Conservation (phyloP, 2,329 filamentous ascomycete species). For the Fusarium sp. region DNA sequence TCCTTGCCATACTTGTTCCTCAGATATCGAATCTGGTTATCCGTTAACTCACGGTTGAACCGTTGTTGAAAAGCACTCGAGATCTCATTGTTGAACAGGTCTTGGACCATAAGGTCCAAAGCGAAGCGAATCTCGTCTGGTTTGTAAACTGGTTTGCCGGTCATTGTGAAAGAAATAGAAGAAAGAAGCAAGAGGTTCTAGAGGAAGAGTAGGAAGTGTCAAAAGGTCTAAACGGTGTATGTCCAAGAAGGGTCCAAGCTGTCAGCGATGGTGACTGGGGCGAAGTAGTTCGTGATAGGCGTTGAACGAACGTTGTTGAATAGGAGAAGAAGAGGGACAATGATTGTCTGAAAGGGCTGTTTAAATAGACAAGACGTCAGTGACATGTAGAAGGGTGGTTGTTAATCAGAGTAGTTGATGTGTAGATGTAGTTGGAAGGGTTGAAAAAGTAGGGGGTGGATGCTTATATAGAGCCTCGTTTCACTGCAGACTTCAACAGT, state of each 20-base stretch:
- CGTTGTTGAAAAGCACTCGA: constrained; percentile 40
- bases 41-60: constrained; percentile 47
- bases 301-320: background rate
- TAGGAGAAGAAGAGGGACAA: background rate
- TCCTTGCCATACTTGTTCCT: constrained; percentile 56
- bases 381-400: background rate
- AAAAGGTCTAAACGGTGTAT: background rate
- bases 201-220: background rate
- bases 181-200: background rate
- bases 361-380: background rate
- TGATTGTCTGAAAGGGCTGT: background rate
- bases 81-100: constrained; percentile 43
- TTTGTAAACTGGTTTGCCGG: constrained; percentile 49
- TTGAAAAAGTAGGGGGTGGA: background rate
- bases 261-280: background rate
- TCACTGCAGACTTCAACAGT: background rate
- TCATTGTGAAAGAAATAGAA: constrained; percentile 9
- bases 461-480: background rate
- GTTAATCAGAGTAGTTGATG: constrained; percentile 16
- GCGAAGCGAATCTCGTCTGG: constrained; percentile 51
- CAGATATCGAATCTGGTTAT: constrained; percentile 54
- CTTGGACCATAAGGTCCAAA: constrained; percentile 44
- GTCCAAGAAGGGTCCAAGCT: constrained; percentile 18
- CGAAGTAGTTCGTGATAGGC: background rate
- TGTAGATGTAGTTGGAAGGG: background rate